Evolutionary conservation across 257 asterid genomes (phyloP).

Genomic region (Paraleonurus japonicus): DNA sequence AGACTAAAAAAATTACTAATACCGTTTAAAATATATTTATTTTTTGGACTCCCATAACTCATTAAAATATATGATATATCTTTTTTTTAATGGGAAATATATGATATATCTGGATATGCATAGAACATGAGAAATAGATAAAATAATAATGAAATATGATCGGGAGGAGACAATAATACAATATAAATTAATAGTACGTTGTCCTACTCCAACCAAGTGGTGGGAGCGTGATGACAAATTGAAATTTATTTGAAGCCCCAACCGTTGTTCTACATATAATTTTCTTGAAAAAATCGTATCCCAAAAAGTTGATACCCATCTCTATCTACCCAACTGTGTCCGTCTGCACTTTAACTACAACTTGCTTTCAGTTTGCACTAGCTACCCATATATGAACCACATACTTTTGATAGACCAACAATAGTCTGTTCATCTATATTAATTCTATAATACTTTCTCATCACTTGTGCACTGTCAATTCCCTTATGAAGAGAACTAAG

Average conservation of each 20-base stretch:
- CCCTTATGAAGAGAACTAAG: no score
- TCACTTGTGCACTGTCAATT: no score
- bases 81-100: no score
- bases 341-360: constrained; percentile 22
- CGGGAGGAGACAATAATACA: constrained; percentile 27
- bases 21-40: no score
- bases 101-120: no score
- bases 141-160: constrained; percentile 27
- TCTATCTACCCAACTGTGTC: constrained; percentile 35
- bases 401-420: not conserved
- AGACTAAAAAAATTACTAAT: no score
- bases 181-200: constrained; percentile 24
- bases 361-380: not conserved
- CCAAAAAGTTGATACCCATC: constrained; percentile 32
- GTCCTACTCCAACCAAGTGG: constrained; percentile 28
- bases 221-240: constrained; percentile 19
- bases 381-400: not conserved
- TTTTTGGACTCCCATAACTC: no score
- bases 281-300: constrained; percentile 8
- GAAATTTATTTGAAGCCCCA: constrained; percentile 7
- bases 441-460: no score
- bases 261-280: constrained; percentile 3
- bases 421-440: no score
- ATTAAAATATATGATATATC: no score
- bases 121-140: constrained; percentile 18